These are phyloP conservation scores for Piromyces finnis DNA, from an alignment of 192 early-diverging fungal species.

Conservation along the genomic window DNA sequence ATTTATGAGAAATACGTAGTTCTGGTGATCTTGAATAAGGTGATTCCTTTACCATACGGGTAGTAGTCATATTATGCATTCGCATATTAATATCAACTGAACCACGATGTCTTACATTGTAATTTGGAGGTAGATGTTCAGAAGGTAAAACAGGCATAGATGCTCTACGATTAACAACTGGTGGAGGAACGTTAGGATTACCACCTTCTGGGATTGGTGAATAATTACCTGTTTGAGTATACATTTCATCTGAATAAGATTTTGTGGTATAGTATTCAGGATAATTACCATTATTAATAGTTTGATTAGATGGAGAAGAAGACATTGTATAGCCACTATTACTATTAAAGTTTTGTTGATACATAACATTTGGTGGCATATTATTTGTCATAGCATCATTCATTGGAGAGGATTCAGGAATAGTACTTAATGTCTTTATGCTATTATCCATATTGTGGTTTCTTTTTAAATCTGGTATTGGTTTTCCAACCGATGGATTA, in stretches of 20 bases:
- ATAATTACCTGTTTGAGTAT: neutral
- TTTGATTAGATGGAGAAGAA: neutral
- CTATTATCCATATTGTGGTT: neutral
- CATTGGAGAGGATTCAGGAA: neutral
- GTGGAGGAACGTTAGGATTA: neutral
- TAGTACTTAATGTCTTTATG: neutral
- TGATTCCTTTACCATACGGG: neutral
- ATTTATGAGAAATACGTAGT: constrained; percentile 66
- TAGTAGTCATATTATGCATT: neutral
- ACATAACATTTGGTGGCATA: neutral
- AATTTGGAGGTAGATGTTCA: neutral
- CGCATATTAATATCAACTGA: neutral
- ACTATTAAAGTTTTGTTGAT: neutral
- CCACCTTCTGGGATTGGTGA: neutral
- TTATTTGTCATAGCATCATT: neutral
- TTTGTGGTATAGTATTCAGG: neutral
- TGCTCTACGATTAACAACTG: neutral
- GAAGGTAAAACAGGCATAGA: neutral
- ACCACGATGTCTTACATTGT: neutral
- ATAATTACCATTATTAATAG: neutral
- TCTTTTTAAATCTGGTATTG: neutral
- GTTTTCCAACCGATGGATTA: neutral
- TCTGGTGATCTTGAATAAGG: constrained; percentile 58
- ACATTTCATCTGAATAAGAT: neutral
- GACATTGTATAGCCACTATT: neutral